Conservation (phyloP, 805 yeast species). For the Myxozyma neotropica region DNA sequence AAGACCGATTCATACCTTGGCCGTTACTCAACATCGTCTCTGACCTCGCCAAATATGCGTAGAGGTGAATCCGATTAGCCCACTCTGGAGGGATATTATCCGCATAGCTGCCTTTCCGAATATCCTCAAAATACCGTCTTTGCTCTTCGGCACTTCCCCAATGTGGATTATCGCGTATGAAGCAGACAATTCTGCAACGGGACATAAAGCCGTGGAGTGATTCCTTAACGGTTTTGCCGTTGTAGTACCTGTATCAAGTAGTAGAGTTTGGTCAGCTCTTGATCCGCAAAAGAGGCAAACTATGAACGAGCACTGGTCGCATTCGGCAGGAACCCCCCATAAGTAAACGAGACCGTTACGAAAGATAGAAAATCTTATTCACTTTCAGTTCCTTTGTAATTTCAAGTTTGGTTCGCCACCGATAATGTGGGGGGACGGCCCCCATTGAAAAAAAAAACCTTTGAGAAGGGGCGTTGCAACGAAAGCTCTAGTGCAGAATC, state of each 20-base stretch:
- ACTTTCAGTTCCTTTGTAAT: too few relatives aligned
- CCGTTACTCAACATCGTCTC: background rate
- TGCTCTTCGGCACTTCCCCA: slow-evolving; percentile 29
- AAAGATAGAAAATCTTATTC: too few relatives aligned
- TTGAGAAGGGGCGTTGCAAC: too few relatives aligned
- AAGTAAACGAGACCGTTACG: too few relatives aligned
- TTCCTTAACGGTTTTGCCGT: slow-evolving; percentile 10
- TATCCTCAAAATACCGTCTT: slow-evolving; percentile 9
- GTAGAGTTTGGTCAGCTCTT: background rate
- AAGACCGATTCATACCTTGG: background rate
- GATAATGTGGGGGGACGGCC: too few relatives aligned
- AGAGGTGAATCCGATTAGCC: slow-evolving; percentile 22
- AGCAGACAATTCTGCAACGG: slow-evolving; percentile 26
- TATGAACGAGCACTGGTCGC: background rate
- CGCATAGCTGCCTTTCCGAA: slow-evolving; percentile 8
- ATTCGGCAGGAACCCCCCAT: background rate
- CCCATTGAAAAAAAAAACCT: too few relatives aligned
- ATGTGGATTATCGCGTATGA: slow-evolving; percentile 16
- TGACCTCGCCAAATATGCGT: slow-evolving; percentile 1
- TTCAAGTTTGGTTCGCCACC: too few relatives aligned
- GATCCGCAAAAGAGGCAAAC: background rate
- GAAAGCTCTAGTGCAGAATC: too few relatives aligned
- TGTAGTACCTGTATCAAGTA: slow-evolving; percentile 17
- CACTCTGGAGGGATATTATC: slow-evolving; percentile 15
- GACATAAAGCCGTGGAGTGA: slow-evolving; percentile 24